Evolutionary conservation across 495 filamentous ascomycete genomes (phyloP).

Genomic region (Neurospora hispaniola): DNA sequence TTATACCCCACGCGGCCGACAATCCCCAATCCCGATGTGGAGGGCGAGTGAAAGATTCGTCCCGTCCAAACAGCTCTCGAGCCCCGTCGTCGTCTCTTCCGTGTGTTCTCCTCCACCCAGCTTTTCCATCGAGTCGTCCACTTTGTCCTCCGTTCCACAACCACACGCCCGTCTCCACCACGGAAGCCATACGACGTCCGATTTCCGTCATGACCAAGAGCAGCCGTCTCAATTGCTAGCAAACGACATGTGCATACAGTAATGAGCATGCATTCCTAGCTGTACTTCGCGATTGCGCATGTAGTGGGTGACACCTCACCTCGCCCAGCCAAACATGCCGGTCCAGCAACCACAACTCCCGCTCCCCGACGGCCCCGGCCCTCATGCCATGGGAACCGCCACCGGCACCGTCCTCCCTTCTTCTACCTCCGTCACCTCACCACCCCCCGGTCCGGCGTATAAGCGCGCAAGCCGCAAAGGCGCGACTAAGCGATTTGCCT

Average conservation of each 20-base stretch:
- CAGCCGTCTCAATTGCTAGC: background rate
- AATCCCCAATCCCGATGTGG: background rate
- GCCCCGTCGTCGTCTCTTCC: background rate
- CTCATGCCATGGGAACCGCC: background rate
- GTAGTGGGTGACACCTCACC: background rate
- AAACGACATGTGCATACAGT: background rate
- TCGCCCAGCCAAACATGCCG: background rate
- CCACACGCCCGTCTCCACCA: background rate
- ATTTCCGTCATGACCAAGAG: background rate
- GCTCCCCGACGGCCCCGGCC: background rate
- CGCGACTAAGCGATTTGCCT: slow-evolving; percentile 54
- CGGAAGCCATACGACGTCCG: background rate
- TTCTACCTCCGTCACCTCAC: background rate
- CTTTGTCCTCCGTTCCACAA: slow-evolving; percentile 1
- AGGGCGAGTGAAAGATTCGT: background rate
- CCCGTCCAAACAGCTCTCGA: background rate
- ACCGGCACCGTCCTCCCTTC: background rate
- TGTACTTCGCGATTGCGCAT: background rate
- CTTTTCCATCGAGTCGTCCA: background rate
- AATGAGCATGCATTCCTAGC: background rate
- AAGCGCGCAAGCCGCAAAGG: slow-evolving; percentile 42
- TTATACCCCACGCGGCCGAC: background rate
- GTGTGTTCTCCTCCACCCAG: background rate
- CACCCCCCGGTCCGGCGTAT: slow-evolving; percentile 12
- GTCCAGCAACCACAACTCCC: background rate